These are phyloP conservation scores for Eucalyptus shirleyi DNA, from an alignment of 345 rosid genomes.

Conservation along the genomic window DNA sequence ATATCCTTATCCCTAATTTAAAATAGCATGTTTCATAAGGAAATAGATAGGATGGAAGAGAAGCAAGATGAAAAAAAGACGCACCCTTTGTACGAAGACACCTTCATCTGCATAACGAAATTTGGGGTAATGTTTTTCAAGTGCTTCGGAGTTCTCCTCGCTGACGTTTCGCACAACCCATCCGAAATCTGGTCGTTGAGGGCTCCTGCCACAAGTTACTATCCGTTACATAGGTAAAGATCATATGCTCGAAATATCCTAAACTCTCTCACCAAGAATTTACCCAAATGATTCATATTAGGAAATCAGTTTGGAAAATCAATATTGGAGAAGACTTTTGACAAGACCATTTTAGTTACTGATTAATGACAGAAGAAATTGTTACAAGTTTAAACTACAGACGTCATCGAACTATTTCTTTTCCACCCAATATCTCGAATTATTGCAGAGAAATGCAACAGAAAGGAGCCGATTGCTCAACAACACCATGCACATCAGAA, in stretches of 20 bases:
- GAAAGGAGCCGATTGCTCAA: neutral
- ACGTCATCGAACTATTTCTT: neutral
- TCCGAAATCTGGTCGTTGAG: neutral
- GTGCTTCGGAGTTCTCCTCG: neutral
- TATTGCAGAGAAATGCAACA: neutral
- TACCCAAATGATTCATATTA: neutral
- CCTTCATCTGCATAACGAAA: accelerated
- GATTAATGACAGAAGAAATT: neutral
- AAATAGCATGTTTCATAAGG: neutral
- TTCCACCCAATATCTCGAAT: neutral
- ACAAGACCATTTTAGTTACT: neutral
- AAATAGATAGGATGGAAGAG: neutral
- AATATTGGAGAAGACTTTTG: neutral
- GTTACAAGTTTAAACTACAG: neutral
- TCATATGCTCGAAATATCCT: neutral
- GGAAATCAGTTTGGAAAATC: neutral
- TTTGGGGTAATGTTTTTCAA: accelerated
- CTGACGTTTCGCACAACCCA: neutral
- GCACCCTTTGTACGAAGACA: neutral
- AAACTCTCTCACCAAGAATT: accelerated
- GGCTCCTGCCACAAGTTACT: neutral
- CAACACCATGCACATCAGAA: neutral
- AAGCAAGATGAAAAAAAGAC: neutral
- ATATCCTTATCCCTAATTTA: too few relatives aligned
- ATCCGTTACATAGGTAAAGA: neutral